Conservation (phyloP, 2,329 filamentous ascomycete species). For the Leptographium lundbergii region DNA sequence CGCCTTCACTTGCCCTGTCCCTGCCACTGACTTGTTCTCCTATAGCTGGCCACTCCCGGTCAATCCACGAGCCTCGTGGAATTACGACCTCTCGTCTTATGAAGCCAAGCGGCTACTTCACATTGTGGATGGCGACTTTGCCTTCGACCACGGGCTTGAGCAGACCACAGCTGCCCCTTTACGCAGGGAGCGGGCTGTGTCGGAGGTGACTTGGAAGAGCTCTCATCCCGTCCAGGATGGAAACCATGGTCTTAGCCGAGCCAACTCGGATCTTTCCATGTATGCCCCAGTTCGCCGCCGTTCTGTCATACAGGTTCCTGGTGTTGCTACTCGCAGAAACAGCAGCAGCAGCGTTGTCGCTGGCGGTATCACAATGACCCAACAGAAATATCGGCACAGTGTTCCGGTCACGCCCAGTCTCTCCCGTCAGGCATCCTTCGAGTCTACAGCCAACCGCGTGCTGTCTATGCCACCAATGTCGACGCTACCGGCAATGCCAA, state of each 20-base stretch:
- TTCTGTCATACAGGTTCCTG: slow-evolving; percentile 35
- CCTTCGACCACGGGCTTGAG: slow-evolving; percentile 20
- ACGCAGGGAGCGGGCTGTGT: slow-evolving; percentile 18
- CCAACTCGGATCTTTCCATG: slow-evolving; percentile 34
- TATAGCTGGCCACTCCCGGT: slow-evolving; percentile 19
- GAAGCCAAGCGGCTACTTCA: slow-evolving; percentile 31
- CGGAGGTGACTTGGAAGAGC: slow-evolving; percentile 24
- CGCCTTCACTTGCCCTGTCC: background rate
- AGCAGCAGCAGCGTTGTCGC: slow-evolving; percentile 15
- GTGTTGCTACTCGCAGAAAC: slow-evolving; percentile 31
- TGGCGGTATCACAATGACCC: slow-evolving; percentile 12
- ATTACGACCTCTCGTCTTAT: slow-evolving; percentile 31
- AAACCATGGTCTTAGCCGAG: slow-evolving; percentile 20
- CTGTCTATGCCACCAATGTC: slow-evolving; percentile 5
- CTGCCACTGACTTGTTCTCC: background rate
- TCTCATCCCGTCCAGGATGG: slow-evolving; percentile 18
- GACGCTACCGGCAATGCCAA: slow-evolving; percentile 1
- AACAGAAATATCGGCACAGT: slow-evolving; percentile 24
- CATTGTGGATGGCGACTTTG: slow-evolving; percentile 21
- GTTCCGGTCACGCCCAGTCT: slow-evolving; percentile 24
- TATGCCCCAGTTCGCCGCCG: slow-evolving; percentile 35
- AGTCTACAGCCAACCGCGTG: slow-evolving; percentile 21
- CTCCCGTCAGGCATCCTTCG: slow-evolving; percentile 26
- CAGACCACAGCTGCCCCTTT: slow-evolving; percentile 22
- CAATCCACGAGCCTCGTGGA: slow-evolving; percentile 25